Evolutionary conservation across 2,329 filamentous ascomycete genomes (phyloP), one percentile per base, ranked within the genome.

Genomic region (Onygena corvina): DNA sequence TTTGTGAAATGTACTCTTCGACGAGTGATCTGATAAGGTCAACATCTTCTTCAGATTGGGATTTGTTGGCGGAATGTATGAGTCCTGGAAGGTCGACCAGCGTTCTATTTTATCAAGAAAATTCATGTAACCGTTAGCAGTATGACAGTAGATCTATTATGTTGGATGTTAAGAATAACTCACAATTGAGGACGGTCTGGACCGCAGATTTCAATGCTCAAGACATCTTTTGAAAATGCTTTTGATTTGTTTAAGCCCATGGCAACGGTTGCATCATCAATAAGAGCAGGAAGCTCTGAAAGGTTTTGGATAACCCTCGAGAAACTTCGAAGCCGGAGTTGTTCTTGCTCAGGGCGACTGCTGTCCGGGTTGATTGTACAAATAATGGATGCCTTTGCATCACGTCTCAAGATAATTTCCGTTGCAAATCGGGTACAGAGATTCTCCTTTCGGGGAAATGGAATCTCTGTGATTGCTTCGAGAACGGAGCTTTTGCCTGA

Each of bases 1-100:
- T 58, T 25, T 74, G 69, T 14, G 58, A 58, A 69, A 84, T 79
- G 54, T 84, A 84, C 2, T 12, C 4, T 2, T 44, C 34, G n/a
- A 56, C 50, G n/a, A 56, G 48, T 1, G 29, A 23, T 25, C 30
- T 27, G 12, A 50, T 44, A 33, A 58, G n/a, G 42, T 56, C 53
- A 53, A 50, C 52, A 50, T 56, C 56, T 49, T 50, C 35, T 31
- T 56, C 47, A 46, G 56, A 47, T 36, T 52, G 50, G 11, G 50
- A 29, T 4, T 44, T 31, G 7, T 51, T 51, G 8, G 29, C 38
- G 2, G 51, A 40, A 8, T 51, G 46, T 21, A 52, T 40, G 11
- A 53, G 35, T 3, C 47, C 47, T 8, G 50, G 48, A n/a, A 54
- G 49, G 27, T 53, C 50, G 23, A 53, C 49, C 9, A 52, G 23